Base-by-base conservation (phyloP, 2,329 filamentous ascomycete species). In the Clarireedia sp. region DNA sequence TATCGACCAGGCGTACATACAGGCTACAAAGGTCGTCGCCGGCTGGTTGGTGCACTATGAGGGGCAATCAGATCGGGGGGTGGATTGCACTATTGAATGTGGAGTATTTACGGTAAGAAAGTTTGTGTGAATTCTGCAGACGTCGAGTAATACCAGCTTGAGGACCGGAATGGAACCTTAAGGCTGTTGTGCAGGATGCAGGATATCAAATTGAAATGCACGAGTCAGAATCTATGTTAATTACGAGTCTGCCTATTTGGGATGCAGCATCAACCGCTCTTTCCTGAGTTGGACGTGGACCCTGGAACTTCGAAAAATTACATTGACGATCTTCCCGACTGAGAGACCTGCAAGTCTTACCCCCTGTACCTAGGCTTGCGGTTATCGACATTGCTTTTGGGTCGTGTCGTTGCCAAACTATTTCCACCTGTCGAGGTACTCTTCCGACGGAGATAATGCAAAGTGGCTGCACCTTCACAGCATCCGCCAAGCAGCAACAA, bases 321-420 rank as follows among this genome's bases (percentile, higher is more conserved):
- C 44, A 54, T 48, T 48, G 44, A 54, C 48, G 51, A 54, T 54
- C 51, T 54, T 54, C 51, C 44, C 17, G 40, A 48, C 48, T 54
- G 33, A 54, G 51, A 48, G 33, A 41, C 48, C 44, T 44, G 36
- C 51, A 54, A 41, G 40, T 33, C 43, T 41, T 14, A 29, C 36
- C 51, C 51, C 51, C 44, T 54, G 44, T 9, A 16, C 12, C 41
- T 33, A 12, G 7, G 36, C 14, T 41, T 17, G 36, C 36, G 51
- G 44, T 48, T 54, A 48, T 48, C 51, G 44, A 45, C 17, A 21
- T 45, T 2, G 21, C 38, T 48, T 33, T 33, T 10, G 29, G 12
- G 29, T 12, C 29, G 29, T 41, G 44, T 40, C 24, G 44, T 33
- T 48, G 51, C 43, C 23, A 19, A 48, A 47, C 16, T 44, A 33